phyloP scores from a whole-genome alignment of 2,329 filamentous ascomycete species.

The Ceratocystis cacaofunesta region DNA sequence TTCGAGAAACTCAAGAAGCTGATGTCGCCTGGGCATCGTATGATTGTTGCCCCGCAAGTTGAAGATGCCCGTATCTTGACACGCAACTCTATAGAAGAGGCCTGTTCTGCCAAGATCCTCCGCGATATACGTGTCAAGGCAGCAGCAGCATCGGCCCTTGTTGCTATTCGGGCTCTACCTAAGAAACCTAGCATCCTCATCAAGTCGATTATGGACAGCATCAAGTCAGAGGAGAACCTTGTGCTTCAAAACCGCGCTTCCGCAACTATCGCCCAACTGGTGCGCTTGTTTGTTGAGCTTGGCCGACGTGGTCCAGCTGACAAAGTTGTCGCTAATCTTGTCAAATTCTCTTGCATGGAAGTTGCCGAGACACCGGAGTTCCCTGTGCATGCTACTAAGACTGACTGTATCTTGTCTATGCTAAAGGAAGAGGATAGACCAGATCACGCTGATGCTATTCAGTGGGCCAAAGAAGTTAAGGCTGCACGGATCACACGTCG shows the following conservation, averaged over 20 bases:
- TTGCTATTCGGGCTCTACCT: constrained; percentile 73
- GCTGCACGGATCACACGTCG: constrained; percentile 80
- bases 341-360: constrained; percentile 96
- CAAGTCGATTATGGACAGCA: constrained; percentile 95
- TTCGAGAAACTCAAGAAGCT: constrained; percentile 77
- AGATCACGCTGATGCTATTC: constrained; percentile 79
- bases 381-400: constrained; percentile 62
- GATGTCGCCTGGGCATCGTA: constrained; percentile 74
- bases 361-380: constrained; percentile 97
- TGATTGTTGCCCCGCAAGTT: constrained; percentile 68
- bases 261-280: constrained; percentile 65
- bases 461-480: constrained; percentile 78
- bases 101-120: constrained; percentile 60
- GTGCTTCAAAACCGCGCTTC: constrained; percentile 80
- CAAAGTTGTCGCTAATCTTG: constrained; percentile 87
- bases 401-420: constrained; percentile 73
- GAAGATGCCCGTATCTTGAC: constrained; percentile 61
- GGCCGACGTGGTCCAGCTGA: constrained; percentile 76
- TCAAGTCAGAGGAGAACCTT: constrained; percentile 85
- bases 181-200: constrained; percentile 91
- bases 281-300: constrained; percentile 70
- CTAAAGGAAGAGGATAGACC: constrained; percentile 94
- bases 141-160: constrained; percentile 70
- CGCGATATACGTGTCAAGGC: constrained; percentile 78
- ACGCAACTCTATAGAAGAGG: constrained; percentile 60